Conservation (phyloP, 139 green algal genomes). For the Coelastrella sp. region DNA sequence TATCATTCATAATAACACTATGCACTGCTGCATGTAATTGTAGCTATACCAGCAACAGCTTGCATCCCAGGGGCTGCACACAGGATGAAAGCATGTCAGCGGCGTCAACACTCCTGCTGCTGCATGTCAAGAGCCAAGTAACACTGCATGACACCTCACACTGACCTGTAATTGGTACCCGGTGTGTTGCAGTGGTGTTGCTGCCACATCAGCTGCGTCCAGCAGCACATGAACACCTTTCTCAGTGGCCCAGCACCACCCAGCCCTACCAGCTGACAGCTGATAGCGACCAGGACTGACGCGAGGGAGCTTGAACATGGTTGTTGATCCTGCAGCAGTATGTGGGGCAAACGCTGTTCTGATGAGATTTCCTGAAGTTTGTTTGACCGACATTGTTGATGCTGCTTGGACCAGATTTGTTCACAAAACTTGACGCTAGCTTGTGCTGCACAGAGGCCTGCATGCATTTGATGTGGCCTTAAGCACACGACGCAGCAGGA, state of each 20-base stretch:
- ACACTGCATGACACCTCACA: not conserved
- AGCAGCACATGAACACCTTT: not conserved
- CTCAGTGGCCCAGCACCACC: constrained; percentile 31
- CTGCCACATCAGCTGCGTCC: not conserved
- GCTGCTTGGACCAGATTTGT: no score
- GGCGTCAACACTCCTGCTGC: no score
- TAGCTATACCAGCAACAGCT: no score
- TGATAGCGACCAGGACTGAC: constrained; percentile 25
- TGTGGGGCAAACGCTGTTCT: no score
- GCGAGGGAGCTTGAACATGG: not conserved
- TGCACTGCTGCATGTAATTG: no score
- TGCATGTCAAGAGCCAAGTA: not conserved
- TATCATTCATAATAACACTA: not conserved
- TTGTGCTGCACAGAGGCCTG: no score
- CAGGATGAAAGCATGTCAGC: not conserved
- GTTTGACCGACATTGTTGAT: no score
- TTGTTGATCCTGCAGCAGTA: not conserved
- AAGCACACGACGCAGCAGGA: no score
- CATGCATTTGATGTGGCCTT: no score
- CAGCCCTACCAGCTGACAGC: not conserved
- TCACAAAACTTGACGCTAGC: no score
- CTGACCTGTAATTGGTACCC: constrained; percentile 34
- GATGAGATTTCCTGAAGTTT: no score
- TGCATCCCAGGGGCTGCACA: not conserved
- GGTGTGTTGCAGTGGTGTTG: constrained; percentile 13